Evolutionary conservation across 1,284 basidiomycete genomes (phyloP).

Genomic region (Amylostereum areolatum): DNA sequence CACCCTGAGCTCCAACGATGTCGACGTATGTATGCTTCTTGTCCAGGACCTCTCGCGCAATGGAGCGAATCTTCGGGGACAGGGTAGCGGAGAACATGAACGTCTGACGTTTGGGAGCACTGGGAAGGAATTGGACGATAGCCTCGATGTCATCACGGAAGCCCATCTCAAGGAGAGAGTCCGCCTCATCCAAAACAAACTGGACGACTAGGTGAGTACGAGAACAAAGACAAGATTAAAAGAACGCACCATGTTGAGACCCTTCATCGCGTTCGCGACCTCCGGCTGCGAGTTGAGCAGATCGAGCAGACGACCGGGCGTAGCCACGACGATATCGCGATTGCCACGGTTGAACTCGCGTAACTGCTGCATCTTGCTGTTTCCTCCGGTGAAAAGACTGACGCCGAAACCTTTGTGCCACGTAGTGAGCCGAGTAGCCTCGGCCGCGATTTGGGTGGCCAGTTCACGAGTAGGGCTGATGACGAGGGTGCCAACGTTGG

Average conservation of each 20-base stretch:
- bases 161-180: constrained; percentile 94
- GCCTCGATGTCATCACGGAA: constrained; percentile 87
- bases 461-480: constrained; percentile 94
- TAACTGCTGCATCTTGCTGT: constrained; percentile 62
- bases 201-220: constrained; percentile 22
- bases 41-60: constrained; percentile 49
- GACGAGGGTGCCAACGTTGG: constrained; percentile 72
- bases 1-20: constrained; percentile 41
- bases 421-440: constrained; percentile 66
- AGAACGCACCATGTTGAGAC: constrained; percentile 53
- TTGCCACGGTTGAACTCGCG: constrained; percentile 58
- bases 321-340: constrained; percentile 88
- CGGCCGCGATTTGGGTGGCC: constrained; percentile 89
- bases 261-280: constrained; percentile 47
- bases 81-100: constrained; percentile 94
- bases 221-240: constrained; percentile 8
- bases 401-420: constrained; percentile 69
- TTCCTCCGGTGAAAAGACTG: constrained; percentile 79
- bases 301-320: constrained; percentile 87
- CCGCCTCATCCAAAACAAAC: constrained; percentile 93
- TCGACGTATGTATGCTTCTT: constrained; percentile 60
- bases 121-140: constrained; percentile 69
- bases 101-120: constrained; percentile 71
- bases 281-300: constrained; percentile 60
- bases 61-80: constrained; percentile 57